These are phyloP conservation scores for Trametes versicolor DNA, from an alignment of 1,284 basidiomycete genomes.

Conservation along the genomic window DNA sequence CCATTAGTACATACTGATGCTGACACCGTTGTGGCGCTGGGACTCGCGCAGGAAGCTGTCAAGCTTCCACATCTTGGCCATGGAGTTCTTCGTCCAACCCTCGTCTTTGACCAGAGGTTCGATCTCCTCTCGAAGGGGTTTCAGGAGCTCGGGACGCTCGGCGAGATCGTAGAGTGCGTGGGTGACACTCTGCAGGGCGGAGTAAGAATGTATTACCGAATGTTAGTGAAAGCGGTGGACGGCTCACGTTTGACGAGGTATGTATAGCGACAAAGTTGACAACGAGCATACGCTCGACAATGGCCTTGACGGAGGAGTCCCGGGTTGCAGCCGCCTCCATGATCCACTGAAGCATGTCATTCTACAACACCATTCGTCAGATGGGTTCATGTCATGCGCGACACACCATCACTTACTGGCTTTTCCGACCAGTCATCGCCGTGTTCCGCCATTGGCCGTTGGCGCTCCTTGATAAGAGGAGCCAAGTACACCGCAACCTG, in stretches of 20 bases:
- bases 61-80: constrained; percentile 57
- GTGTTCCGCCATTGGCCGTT: constrained; percentile 41
- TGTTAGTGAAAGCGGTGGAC: not conserved
- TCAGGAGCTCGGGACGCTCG: constrained; percentile 49
- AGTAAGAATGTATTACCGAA: not conserved
- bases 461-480: constrained; percentile 46
- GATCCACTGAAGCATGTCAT: constrained; percentile 42
- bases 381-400: not conserved
- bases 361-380: constrained; percentile 23
- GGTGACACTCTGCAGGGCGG: constrained; percentile 45
- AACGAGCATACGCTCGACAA: constrained; percentile 40
- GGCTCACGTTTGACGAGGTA: constrained; percentile 44
- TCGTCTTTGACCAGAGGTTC: constrained; percentile 48
- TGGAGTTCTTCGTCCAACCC: constrained; percentile 53
- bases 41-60: constrained; percentile 65
- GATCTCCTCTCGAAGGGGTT: constrained; percentile 57
- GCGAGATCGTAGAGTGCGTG: constrained; percentile 54
- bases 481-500: constrained; percentile 13
- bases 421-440: constrained; percentile 48
- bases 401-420: constrained; percentile 37
- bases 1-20: constrained; percentile 24
- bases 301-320: constrained; percentile 22
- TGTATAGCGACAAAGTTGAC: constrained; percentile 48
- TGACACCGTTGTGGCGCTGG: constrained; percentile 49
- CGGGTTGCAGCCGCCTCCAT: constrained; percentile 37